Conservation (phyloP, 495 filamentous ascomycete species). For the Wilcoxina mikolae region DNA sequence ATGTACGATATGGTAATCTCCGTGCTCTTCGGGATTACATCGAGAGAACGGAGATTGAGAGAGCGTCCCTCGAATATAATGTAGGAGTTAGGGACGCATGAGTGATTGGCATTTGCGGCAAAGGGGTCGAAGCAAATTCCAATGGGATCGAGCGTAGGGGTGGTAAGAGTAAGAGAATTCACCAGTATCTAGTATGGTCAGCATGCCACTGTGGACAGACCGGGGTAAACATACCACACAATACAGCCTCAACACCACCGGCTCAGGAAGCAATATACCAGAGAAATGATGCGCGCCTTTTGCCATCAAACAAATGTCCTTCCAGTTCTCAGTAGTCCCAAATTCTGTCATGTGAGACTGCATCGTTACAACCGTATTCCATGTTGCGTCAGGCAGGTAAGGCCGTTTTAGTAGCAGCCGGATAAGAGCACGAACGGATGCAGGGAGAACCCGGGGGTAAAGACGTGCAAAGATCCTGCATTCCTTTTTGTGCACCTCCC, state of each 20-base stretch:
- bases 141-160: constrained; percentile 42
- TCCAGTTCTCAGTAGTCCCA: constrained; percentile 31
- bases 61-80: constrained; percentile 44
- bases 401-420: constrained; percentile 37
- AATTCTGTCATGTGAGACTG: constrained; percentile 39
- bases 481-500: constrained; percentile 47
- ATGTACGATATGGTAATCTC: constrained; percentile 59
- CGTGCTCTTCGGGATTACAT: constrained; percentile 34
- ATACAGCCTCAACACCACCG: constrained; percentile 32
- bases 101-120: constrained; percentile 51
- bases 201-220: not conserved
- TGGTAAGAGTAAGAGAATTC: constrained; percentile 49
- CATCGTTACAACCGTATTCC: constrained; percentile 33
- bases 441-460: constrained; percentile 39
- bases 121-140: constrained; percentile 48
- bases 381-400: constrained; percentile 31
- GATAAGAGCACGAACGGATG: constrained; percentile 41
- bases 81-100: constrained; percentile 52
- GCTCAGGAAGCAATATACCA: constrained; percentile 31
- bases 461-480: constrained; percentile 40
- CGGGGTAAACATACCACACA: constrained; percentile 32
- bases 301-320: constrained; percentile 39
- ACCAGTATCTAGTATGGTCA: constrained; percentile 34
- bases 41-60: constrained; percentile 32
- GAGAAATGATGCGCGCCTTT: constrained; percentile 41